Evolutionary conservation across 352 stramenopile genomes (phyloP), one percentile per base, ranked within the genome.

Genomic region (Phytopythium aichiense): DNA sequence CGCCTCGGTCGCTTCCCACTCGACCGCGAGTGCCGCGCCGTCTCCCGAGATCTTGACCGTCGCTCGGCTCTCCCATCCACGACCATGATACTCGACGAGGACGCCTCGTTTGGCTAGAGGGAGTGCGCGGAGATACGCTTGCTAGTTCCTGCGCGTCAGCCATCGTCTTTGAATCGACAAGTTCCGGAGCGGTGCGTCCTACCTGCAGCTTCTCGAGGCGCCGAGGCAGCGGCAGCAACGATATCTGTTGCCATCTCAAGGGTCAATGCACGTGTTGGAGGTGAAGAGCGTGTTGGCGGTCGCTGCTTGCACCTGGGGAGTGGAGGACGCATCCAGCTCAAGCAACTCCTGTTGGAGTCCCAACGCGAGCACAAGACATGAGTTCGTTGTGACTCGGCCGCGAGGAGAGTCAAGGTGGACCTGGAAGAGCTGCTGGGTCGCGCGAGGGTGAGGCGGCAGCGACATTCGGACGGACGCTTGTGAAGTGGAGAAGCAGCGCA

Each of bases 341-440:
- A 82, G 50, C 42, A 79, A 30, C 8, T 79, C 71, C 62, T 77
- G 28, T 38, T 38, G 33, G 33, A 38, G 31, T 9, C 31, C 12
- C 9, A 15, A 53, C 25, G 3, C 25, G 28, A 35, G 7, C 16
- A 25, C 33, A 5, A 59, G 42, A 12, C 5, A 20, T 46, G 13
- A 60, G 42, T 4, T 23, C 23, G 11, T 3, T 25, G 25, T 7
- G 6, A 23, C 4, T 3, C 25, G 40, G 8, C 11, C 13, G 50
- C n/a, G 16, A 11, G 28, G 23, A 23, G 33, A 38, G 3, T 12
- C 28, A 9, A 25, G 13, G 1, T 11, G 23, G 51, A 79, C 71
- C 31, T 70, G 64, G 38, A 84, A 75, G 35, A 79, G 58, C 31
- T 81, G 72, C 38, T 81, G 72, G 18, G 60, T 45, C 53, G 64